These are phyloP conservation scores for Morella rubra DNA, from an alignment of 306 rosid genomes.

Conservation along the genomic window DNA sequence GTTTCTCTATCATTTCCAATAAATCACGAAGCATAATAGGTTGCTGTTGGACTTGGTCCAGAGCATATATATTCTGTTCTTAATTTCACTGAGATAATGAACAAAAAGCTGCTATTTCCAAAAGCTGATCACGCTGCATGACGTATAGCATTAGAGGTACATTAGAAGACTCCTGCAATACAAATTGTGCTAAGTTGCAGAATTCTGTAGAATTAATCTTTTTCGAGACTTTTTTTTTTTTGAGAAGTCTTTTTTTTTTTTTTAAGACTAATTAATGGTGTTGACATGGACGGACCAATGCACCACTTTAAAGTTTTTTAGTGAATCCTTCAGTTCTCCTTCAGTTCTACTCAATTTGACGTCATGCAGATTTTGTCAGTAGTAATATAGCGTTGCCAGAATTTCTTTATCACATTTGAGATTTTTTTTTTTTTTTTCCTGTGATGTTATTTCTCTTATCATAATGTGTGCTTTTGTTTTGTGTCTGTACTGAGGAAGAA, in stretches of 20 bases:
- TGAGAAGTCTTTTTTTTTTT: not conserved
- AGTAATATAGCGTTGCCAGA: not conserved
- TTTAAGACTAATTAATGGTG: not conserved
- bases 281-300: slow-evolving; percentile 5
- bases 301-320: not conserved
- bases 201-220: not conserved
- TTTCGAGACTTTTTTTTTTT: not conserved
- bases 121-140: not conserved
- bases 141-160: not conserved
- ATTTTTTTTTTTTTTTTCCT: not conserved
- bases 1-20: not conserved
- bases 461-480: slow-evolving; percentile 3
- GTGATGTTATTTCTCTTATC: not conserved
- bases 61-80: not conserved
- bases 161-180: not conserved
- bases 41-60: not conserved
- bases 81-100: not conserved
- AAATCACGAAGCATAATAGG: not conserved
- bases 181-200: not conserved
- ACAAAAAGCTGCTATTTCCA: not conserved
- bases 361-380: not conserved
- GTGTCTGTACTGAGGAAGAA: slow-evolving; percentile 26
- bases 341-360: not conserved
- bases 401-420: not conserved
- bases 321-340: slow-evolving; percentile 2